Base-by-base conservation (phyloP, 441 rosid genomes). In the Bocquillonia castaneifolia region DNA sequence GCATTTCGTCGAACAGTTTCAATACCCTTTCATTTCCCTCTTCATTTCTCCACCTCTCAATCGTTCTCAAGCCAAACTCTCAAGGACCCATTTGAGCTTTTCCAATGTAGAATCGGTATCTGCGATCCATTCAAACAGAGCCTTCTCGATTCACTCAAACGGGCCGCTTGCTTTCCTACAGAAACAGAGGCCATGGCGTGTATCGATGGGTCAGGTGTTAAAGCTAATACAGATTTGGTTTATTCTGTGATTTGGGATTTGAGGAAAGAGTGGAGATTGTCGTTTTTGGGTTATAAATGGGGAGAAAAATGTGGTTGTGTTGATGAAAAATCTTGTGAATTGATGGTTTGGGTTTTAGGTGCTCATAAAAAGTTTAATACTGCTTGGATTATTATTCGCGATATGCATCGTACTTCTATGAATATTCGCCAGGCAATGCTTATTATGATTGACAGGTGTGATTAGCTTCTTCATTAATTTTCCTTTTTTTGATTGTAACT, bases 311-410 rank as follows among this genome's bases (percentile, higher is more conserved):
- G 83, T 60, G 80, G 79, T 40, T 81, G 75, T 54, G 71, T 68
- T 77, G 83, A 84, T 72, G 82, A 83, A 51, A 81, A 80, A 72
- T 76, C 76, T 53, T 81, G 73, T 57, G 84, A 81, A 26, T 78
- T 87, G 82, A 81, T 88, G 81, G 73, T 82, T 25, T 84, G 91
- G 88, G 76, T 92, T 34, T 80, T 88, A 81, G 93, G 96, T 55
- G 78, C 71, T 70, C 84, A 84, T 59, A 79, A 74, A 59, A 89
- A 93, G 88, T 91, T 88, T 70, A 85, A 82, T 62, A 84, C 74
- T 47, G 91, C 88, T 76, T 91, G 96, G 97, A 79, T 85, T 78
- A 77, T 93, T 84, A 82, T 91, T 60, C 85, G 88, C 53, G 91
- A 93, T 66, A 73, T 83, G 78, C 81, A 80, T 77, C 82, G 76